Evolutionary conservation across 495 filamentous ascomycete genomes (phyloP).

Genomic region (Penicillium odoratum): DNA sequence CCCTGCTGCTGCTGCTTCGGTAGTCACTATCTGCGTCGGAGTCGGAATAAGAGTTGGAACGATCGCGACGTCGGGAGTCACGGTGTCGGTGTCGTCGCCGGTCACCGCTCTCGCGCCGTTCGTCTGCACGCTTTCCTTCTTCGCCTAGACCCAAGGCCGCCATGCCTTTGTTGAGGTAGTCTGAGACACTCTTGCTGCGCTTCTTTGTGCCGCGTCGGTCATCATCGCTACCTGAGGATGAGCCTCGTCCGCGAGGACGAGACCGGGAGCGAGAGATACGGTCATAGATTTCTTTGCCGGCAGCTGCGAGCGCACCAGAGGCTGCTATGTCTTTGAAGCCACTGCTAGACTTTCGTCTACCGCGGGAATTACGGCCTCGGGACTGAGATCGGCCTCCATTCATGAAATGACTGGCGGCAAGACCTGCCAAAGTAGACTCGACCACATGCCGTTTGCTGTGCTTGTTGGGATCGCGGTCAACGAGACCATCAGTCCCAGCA

Average conservation of each 20-base stretch:
- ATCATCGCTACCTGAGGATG: slow-evolving; percentile 37
- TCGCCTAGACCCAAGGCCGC: slow-evolving; percentile 54
- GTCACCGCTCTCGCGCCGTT: slow-evolving; percentile 28
- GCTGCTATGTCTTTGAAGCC: slow-evolving; percentile 67
- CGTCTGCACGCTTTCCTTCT: slow-evolving; percentile 27
- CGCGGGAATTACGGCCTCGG: slow-evolving; percentile 30
- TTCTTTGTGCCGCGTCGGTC: slow-evolving; percentile 44
- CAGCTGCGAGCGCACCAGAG: slow-evolving; percentile 72
- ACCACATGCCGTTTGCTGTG: slow-evolving; percentile 64
- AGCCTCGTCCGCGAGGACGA: slow-evolving; percentile 49
- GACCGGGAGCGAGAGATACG: slow-evolving; percentile 63
- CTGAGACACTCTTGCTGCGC: slow-evolving; percentile 59
- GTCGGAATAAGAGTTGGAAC: slow-evolving; percentile 33
- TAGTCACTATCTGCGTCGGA: slow-evolving; percentile 57
- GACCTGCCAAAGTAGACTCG: slow-evolving; percentile 82
- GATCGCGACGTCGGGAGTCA: slow-evolving; percentile 14
- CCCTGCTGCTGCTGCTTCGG: slow-evolving; percentile 30
- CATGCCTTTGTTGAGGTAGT: slow-evolving; percentile 55
- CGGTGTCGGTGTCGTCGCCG: slow-evolving; percentile 10
- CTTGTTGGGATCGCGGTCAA: slow-evolving; percentile 71
- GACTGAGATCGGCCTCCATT: slow-evolving; percentile 70
- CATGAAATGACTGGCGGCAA: slow-evolving; percentile 76
- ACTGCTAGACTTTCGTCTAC: slow-evolving; percentile 38
- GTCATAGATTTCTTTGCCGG: slow-evolving; percentile 76
- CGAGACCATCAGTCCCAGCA: slow-evolving; percentile 76